These are phyloP conservation scores for Globisporangium middletonii DNA, from an alignment of 352 stramenopile genomes.

Conservation along the genomic window DNA sequence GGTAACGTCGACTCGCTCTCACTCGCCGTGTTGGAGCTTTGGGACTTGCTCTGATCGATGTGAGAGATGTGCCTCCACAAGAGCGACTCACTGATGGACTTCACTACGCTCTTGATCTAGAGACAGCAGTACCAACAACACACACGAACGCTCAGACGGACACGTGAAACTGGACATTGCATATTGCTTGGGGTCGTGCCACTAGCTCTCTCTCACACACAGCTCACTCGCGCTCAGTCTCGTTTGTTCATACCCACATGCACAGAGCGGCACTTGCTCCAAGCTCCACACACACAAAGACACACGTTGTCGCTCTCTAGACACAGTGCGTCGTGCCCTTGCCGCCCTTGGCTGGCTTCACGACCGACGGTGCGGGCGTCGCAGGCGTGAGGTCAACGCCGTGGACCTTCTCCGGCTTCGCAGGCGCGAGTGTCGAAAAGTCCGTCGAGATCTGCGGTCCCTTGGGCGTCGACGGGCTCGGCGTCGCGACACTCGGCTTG, in stretches of 20 bases:
- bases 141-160: no score
- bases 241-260: background rate
- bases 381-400: slow-evolving; percentile 8
- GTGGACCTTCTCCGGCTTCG: slow-evolving; percentile 14
- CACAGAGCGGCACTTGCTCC: background rate
- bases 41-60: no score
- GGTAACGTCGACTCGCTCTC: no score
- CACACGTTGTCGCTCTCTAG: slow-evolving; percentile 3
- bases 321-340: slow-evolving; percentile 5
- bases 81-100: no score
- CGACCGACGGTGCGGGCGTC: slow-evolving; percentile 8
- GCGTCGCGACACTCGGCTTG: slow-evolving; percentile 4
- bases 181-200: no score
- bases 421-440: slow-evolving; percentile 8
- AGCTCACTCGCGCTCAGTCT: background rate
- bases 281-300: background rate
- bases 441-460: slow-evolving; percentile 6
- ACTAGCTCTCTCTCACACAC: no score
- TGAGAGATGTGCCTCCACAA: no score
- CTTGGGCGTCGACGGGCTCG: slow-evolving; percentile 11
- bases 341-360: slow-evolving; percentile 6
- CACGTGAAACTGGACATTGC: no score
- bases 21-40: background rate
- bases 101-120: no score
- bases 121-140: no score